Base-by-base conservation (phyloP, 176 grass and related monocot genomes). In the Carex scoparia region DNA sequence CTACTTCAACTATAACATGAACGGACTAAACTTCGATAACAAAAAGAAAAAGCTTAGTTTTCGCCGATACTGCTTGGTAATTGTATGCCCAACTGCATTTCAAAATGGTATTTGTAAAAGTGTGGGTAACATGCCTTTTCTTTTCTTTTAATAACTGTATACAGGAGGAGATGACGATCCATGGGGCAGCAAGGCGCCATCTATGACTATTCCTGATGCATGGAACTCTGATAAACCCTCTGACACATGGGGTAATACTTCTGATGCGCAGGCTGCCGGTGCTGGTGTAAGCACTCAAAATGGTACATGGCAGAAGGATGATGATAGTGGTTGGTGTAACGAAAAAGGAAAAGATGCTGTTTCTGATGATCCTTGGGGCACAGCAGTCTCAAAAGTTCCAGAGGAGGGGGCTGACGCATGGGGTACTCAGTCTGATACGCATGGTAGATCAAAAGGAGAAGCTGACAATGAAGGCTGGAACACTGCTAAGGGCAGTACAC, bases 221-320 rank as follows among this genome's bases (percentile, higher is more conserved):
- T 83, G 81, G 81, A 83, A 68, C 62, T 66, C 81, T 83, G 81
- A 83, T 40, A 83, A 69, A 66, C 81, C 81, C 40, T 83, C 63
- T 83, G 63, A 83, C 44, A 12, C 42, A 66, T 69, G 81, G 81
- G 81, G 62, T 51, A 44, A 66, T 67, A 3, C 61, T 65, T 28
- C 79, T 28, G 79, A 81, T 3, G 14, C 14, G 12, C 33, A 83
- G 63, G 59, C 80, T 65, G 40, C 30, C 27, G 4, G 23, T 15
- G 44, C 78, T 80, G 78, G 27, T 81, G 53, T 44, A 64, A 83
- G 63, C 63, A 55, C 81, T 83, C 81, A 67, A 83, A 83, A 65
- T 67, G 81, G 3, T 65, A 83, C 40, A n/a, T 66, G 61, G 81
- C 15, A 83, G 44, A 68, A 65, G 46, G 81, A 67, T 51, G 63